phyloP scores from a whole-genome alignment of 768 basidiomycete species.

The Clavaria fumosa region DNA sequence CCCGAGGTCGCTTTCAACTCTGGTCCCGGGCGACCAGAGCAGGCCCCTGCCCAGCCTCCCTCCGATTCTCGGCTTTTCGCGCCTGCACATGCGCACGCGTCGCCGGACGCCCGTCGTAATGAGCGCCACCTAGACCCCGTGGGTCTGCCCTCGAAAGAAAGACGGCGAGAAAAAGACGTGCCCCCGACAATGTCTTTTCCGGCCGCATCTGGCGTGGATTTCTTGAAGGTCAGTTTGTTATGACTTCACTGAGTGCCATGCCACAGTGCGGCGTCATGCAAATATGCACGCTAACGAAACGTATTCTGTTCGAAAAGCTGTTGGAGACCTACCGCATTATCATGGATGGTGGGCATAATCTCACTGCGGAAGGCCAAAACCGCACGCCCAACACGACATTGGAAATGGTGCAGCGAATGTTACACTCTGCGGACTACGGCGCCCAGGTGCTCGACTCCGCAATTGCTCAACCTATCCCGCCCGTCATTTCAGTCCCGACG shows the following conservation, averaged over 20 bases:
- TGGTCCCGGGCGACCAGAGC: slow-evolving; percentile 7
- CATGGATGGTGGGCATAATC: slow-evolving; percentile 6
- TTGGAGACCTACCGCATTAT: slow-evolving; percentile 8
- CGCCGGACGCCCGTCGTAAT: slow-evolving; percentile 5
- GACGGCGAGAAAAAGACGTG: slow-evolving; percentile 5
- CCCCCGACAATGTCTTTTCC: slow-evolving; percentile 2
- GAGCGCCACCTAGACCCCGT: slow-evolving; percentile 2
- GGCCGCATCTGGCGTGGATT: slow-evolving; percentile 7
- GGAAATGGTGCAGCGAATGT: slow-evolving; percentile 27
- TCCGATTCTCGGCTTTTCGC: slow-evolving; percentile 4
- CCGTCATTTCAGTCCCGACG: slow-evolving; percentile 7
- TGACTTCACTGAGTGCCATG: not conserved
- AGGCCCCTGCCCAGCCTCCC: not conserved
- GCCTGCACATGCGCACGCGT: not conserved
- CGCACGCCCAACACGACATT: slow-evolving; percentile 11
- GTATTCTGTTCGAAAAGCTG: slow-evolving; percentile 3
- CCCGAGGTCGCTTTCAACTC: slow-evolving; percentile 7
- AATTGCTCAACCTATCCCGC: slow-evolving; percentile 6
- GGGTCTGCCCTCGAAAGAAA: slow-evolving; percentile 1
- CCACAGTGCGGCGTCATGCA: too few relatives aligned
- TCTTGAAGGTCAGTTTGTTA: slow-evolving; percentile 7
- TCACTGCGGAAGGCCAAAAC: slow-evolving; percentile 1
- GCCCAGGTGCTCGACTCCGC: slow-evolving; percentile 34
- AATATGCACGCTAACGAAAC: too few relatives aligned
- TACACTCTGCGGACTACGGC: slow-evolving; percentile 28